These are phyloP conservation scores for Artemisia annua DNA, from an alignment of 129 eudicot genomes.

Conservation along the genomic window DNA sequence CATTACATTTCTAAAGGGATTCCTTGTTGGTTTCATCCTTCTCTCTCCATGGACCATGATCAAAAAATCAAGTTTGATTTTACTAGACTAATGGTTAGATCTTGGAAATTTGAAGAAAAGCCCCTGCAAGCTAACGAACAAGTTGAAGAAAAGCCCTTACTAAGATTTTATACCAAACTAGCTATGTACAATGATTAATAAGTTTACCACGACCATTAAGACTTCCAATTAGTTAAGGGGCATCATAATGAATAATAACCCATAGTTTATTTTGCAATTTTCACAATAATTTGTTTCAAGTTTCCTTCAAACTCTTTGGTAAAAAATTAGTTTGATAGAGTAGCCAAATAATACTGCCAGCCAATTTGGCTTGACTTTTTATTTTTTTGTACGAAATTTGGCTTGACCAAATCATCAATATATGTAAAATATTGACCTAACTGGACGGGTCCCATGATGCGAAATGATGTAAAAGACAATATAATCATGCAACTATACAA, in stretches of 20 bases:
- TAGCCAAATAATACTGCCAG: constrained; percentile 25
- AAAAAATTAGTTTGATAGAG: constrained; percentile 16
- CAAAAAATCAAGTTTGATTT: neutral
- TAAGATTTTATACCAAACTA: constrained; percentile 6
- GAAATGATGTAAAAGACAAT: constrained; percentile 16
- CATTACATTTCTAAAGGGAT: constrained; percentile 17
- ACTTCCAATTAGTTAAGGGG: constrained; percentile 18
- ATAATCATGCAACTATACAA: constrained; percentile 3
- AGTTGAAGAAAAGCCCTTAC: no score
- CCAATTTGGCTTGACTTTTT: constrained; percentile 1
- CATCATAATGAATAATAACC: constrained; percentile 2
- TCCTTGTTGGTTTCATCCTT: constrained; percentile 8
- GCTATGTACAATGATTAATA: constrained; percentile 9
- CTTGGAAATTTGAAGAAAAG: no score
- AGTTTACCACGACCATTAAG: neutral
- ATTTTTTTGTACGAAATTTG: no score
- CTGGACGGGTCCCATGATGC: constrained; percentile 16
- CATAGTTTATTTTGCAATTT: constrained; percentile 6
- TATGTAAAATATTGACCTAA: constrained; percentile 22
- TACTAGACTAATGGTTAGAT: neutral
- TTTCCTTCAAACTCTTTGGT: constrained; percentile 19
- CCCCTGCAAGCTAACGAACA: no score
- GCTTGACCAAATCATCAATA: neutral
- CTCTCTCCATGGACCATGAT: neutral
- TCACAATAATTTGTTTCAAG: constrained; percentile 13